These are phyloP conservation scores for Penicillium sclerotigenum DNA, from an alignment of 2,329 filamentous ascomycete genomes.

Conservation along the genomic window DNA sequence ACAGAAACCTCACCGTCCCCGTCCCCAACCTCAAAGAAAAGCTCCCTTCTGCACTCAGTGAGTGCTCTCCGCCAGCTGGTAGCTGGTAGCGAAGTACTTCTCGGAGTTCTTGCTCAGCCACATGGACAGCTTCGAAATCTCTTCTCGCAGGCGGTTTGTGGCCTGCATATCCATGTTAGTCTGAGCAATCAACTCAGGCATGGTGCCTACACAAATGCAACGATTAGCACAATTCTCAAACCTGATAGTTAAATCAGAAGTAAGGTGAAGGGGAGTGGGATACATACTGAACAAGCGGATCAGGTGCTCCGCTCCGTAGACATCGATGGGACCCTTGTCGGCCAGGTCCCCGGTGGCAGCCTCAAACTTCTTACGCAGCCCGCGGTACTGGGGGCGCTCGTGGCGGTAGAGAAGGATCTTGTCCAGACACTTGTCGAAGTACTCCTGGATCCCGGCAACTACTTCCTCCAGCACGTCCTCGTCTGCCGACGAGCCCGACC, in stretches of 20 bases:
- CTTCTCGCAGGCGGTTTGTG: constrained; percentile 81
- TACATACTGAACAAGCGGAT: constrained; percentile 78
- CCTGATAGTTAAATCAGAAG: neutral
- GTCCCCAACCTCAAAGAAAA: neutral
- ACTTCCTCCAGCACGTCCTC: constrained; percentile 88
- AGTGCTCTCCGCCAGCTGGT: constrained; percentile 42
- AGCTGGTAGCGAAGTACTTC: constrained; percentile 64
- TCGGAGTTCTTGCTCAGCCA: constrained; percentile 78
- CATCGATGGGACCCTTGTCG: constrained; percentile 70
- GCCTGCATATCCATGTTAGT: constrained; percentile 97
- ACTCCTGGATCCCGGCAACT: constrained; percentile 78
- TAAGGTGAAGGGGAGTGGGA: neutral
- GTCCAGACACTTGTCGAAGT: constrained; percentile 87
- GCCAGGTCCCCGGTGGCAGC: constrained; percentile 60
- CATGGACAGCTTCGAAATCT: constrained; percentile 77
- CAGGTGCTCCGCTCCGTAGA: constrained; percentile 91
- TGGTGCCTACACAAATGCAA: constrained; percentile 60
- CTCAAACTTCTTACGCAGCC: constrained; percentile 69
- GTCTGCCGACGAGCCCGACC: constrained; percentile 59
- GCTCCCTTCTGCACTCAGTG: constrained; percentile 18
- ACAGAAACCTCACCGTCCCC: too few relatives aligned
- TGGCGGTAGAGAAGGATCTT: constrained; percentile 91
- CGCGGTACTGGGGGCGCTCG: constrained; percentile 82
- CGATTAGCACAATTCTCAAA: neutral
- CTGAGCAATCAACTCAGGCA: constrained; percentile 91